A percentile compares a stretch with the other conserved stretches of the same genome.
Conservation (phyloP, 2,329 filamentous ascomycete species). For the Fusarium begoniae region DNA sequence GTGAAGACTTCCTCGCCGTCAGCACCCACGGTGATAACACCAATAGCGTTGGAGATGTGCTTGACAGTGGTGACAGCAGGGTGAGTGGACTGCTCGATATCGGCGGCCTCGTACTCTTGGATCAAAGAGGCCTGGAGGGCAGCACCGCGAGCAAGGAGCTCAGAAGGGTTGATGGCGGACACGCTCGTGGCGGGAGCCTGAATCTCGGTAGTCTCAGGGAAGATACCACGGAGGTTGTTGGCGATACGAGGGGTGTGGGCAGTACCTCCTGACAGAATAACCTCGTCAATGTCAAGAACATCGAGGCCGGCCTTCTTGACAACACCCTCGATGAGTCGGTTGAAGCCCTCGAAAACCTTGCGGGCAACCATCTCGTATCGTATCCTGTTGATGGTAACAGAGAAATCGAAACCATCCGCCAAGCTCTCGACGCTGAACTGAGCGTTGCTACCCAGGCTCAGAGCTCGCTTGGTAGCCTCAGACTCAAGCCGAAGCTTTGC, state of each 20-base stretch:
- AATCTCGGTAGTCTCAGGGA: conserved; percentile 81
- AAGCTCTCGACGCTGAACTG: conserved; percentile 94
- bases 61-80: conserved; percentile 93
- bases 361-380: conserved; percentile 89
- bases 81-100: conserved; percentile 96
- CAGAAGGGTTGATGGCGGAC: conserved; percentile 89
- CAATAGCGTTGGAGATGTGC: conserved; percentile 88
- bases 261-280: conserved; percentile 91
- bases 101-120: conserved; percentile 90
- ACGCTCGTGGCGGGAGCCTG: conserved; percentile 83
- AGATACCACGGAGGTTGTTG: conserved; percentile 78
- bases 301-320: conserved; percentile 94
- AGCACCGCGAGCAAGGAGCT: conserved; percentile 87
- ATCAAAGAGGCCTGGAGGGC: conserved; percentile 95
- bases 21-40: conserved; percentile 74
- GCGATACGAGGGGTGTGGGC: conserved; percentile 95
- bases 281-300: conserved; percentile 91
- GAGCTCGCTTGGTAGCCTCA: conserved; percentile 89
- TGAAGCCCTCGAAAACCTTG: conserved; percentile 90
- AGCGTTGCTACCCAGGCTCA: conserved; percentile 88
- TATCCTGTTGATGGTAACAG: conserved; percentile 89
- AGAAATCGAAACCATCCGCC: conserved; percentile 88
- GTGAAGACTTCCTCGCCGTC: conserved; percentile 77
- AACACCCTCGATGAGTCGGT: conserved; percentile 81
- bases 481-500: conserved; percentile 94